Percentiles rank a stretch among this genome's conserved stretches.
Evolutionary conservation across 192 early-diverging fungal species (phyloP).

Genomic region (Rhizoclosmatium globosum): DNA sequence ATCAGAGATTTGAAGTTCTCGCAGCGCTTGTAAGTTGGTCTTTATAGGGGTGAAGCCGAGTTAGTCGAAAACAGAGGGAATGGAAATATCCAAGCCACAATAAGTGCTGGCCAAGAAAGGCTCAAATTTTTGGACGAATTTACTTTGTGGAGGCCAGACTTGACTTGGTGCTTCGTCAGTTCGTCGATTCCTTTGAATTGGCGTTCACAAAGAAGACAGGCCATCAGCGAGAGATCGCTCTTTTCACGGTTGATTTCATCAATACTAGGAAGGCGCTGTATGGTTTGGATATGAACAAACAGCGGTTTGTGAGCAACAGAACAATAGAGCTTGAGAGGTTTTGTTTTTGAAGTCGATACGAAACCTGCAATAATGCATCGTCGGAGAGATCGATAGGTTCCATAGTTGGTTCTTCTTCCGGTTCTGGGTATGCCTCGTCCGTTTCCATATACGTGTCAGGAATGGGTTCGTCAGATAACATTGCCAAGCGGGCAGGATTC

Average conservation of each 20-base stretch:
- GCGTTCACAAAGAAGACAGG: slow-evolving; percentile 71
- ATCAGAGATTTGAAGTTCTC: slow-evolving; percentile 28
- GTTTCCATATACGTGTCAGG: no score
- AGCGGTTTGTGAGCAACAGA: slow-evolving; percentile 4
- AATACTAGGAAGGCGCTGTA: slow-evolving; percentile 39
- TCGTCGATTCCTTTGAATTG: slow-evolving; percentile 59
- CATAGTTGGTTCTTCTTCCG: background rate
- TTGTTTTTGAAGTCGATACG: background rate
- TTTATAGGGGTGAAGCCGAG: background rate
- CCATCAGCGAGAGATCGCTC: slow-evolving; percentile 51
- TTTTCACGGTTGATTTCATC: slow-evolving; percentile 46
- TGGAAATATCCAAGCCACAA: background rate
- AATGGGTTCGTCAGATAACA: no score
- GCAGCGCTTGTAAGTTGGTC: slow-evolving; percentile 40
- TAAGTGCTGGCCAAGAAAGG: background rate
- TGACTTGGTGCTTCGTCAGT: slow-evolving; percentile 59
- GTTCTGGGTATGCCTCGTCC: no score
- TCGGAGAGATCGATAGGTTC: slow-evolving; percentile 37
- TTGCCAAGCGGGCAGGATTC: no score
- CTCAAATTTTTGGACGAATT: background rate
- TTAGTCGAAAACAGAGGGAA: background rate
- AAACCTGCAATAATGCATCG: slow-evolving; percentile 38
- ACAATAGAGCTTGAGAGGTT: slow-evolving; percentile 24
- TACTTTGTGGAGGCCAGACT: slow-evolving; percentile 69
- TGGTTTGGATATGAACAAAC: slow-evolving; percentile 39